phyloP scores from a whole-genome alignment of 108 stramenopile species.

The Schizochytrium sp. region DNA sequence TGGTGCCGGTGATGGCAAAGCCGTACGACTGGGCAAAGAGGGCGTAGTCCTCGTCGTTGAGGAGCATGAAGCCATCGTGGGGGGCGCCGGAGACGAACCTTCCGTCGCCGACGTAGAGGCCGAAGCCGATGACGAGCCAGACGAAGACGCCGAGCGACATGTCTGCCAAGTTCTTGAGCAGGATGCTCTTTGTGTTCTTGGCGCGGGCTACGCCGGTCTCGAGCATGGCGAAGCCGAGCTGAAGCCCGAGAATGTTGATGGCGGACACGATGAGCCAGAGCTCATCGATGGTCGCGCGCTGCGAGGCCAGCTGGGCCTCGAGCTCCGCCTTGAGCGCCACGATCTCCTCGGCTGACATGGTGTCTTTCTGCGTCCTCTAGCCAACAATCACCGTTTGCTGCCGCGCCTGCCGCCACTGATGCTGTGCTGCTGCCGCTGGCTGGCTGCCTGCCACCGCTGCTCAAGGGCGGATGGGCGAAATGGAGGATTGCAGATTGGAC shows the following conservation, averaged over 20 bases:
- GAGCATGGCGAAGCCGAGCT: constrained; percentile 38
- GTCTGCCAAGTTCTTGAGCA: constrained; percentile 31
- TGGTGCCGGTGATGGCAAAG: constrained; percentile 35
- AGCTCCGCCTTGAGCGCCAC: neutral
- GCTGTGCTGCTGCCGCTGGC: no score
- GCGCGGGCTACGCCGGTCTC: constrained; percentile 31
- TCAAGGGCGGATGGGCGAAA: no score
- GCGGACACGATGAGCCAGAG: neutral
- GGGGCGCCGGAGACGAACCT: neutral
- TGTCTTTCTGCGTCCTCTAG: neutral
- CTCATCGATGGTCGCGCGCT: neutral
- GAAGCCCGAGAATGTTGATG: constrained; percentile 19
- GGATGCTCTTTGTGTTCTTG: constrained; percentile 38
- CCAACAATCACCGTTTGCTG: no score
- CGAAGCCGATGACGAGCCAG: constrained; percentile 29
- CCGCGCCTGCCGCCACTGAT: no score
- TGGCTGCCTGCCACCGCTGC: no score
- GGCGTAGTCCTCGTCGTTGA: constrained; percentile 26
- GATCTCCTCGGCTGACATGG: neutral
- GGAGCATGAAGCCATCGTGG: constrained; percentile 10
- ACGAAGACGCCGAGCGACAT: constrained; percentile 26
- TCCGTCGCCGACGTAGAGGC: constrained; percentile 23
- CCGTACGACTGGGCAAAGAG: constrained; percentile 35
- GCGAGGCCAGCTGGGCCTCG: no score
- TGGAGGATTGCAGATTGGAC: no score